These are phyloP conservation scores for Odontarrhena argentea DNA, from an alignment of 345 rosid genomes.

Conservation along the genomic window DNA sequence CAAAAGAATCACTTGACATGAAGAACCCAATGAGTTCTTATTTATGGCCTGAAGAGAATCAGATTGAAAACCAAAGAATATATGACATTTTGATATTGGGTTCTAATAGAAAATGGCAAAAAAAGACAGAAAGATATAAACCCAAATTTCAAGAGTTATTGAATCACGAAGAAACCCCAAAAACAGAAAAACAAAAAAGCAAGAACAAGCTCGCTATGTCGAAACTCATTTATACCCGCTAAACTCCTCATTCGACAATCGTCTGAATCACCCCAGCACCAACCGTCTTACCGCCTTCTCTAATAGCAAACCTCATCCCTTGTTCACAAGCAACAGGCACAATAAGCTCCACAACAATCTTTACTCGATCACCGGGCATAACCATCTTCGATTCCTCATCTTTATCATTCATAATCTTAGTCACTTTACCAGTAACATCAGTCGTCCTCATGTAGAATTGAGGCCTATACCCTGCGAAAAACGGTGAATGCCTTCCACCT, in stretches of 20 bases:
- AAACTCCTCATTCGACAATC: conserved; percentile 52
- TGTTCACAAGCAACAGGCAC: conserved; percentile 88
- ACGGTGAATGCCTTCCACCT: conserved; percentile 83
- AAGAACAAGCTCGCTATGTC: conserved; percentile 3
- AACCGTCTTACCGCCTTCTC: conserved; percentile 94
- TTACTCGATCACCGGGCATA: conserved; percentile 91
- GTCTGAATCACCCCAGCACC: conserved; percentile 90
- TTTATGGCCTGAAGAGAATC: too few relatives aligned
- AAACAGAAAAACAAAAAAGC: not conserved
- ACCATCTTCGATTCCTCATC: conserved; percentile 93
- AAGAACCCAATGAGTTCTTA: too few relatives aligned
- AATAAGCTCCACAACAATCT: conserved; percentile 85
- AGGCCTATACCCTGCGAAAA: conserved; percentile 77
- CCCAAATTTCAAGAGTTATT: conserved; percentile 17
- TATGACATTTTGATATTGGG: conserved; percentile 19
- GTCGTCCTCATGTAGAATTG: conserved; percentile 95
- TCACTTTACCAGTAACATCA: conserved; percentile 78
- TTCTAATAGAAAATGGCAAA: conserved; percentile 18
- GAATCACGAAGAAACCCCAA: not conserved
- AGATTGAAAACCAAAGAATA: conserved; percentile 18
- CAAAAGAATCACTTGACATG: too few relatives aligned
- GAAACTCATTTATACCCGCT: not conserved
- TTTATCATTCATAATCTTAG: conserved; percentile 74
- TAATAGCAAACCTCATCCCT: conserved; percentile 93
- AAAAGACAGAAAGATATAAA: not conserved